These are phyloP conservation scores for Daldinia loculata DNA, from an alignment of 495 filamentous ascomycete species.

Conservation along the genomic window DNA sequence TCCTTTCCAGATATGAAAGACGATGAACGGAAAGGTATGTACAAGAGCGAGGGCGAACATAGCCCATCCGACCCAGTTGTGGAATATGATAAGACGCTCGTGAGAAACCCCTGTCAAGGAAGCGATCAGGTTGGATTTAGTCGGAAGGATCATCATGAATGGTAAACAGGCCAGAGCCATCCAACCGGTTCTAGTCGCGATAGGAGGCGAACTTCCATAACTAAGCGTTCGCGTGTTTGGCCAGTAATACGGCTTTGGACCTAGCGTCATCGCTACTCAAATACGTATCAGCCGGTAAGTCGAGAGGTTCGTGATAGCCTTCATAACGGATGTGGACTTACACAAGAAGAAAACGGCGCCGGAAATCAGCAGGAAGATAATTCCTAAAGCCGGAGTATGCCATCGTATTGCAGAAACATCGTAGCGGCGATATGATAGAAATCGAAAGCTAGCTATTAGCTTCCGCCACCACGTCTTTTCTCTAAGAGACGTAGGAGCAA, in stretches of 20 bases:
- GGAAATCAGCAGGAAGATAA: constrained; percentile 50
- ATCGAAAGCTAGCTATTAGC: constrained; percentile 26
- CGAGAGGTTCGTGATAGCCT: neutral
- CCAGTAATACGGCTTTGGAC: constrained; percentile 67
- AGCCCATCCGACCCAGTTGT: constrained; percentile 63
- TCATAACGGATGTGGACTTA: constrained; percentile 32
- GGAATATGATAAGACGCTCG: constrained; percentile 64
- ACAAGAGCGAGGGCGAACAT: constrained; percentile 63
- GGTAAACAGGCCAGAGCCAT: constrained; percentile 63
- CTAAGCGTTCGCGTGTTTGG: constrained; percentile 53
- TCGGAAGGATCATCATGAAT: constrained; percentile 55
- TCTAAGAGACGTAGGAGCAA: constrained; percentile 31
- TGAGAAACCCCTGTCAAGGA: constrained; percentile 63
- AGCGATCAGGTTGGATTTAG: constrained; percentile 57
- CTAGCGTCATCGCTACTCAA: constrained; percentile 57
- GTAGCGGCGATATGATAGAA: constrained; percentile 54
- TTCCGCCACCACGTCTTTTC: constrained; percentile 27
- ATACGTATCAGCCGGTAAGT: neutral
- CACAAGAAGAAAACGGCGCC: constrained; percentile 60
- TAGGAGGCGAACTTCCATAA: constrained; percentile 60
- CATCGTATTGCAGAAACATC: constrained; percentile 47
- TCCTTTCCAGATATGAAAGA: constrained; percentile 58
- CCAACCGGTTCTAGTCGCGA: constrained; percentile 61
- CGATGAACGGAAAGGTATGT: constrained; percentile 68
- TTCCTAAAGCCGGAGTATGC: constrained; percentile 56